These are phyloP conservation scores for Austroboletus novae-zelandiae DNA, from an alignment of 1,284 basidiomycete species.

Conservation along the genomic window DNA sequence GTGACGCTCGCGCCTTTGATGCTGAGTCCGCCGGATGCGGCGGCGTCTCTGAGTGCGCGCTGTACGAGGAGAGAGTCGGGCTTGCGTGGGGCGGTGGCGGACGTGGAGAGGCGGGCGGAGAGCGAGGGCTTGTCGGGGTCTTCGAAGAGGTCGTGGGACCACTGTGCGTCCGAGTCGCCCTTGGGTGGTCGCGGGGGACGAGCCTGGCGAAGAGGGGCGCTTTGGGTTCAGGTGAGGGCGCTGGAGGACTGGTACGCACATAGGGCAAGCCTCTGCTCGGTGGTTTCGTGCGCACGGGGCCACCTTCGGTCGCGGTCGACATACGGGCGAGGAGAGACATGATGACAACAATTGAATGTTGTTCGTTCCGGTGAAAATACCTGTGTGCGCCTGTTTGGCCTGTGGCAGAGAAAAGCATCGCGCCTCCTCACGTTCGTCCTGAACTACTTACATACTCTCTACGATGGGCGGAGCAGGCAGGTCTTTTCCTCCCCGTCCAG, in stretches of 20 bases:
- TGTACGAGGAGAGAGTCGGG: slow-evolving; percentile 46
- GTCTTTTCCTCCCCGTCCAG: slow-evolving; percentile 7
- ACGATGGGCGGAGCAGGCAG: slow-evolving; percentile 30
- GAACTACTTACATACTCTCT: too few relatives aligned
- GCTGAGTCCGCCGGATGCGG: slow-evolving; percentile 42
- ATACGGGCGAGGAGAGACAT: slow-evolving; percentile 66
- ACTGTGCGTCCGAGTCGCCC: slow-evolving; percentile 62
- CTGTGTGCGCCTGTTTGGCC: slow-evolving; percentile 29
- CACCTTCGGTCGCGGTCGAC: slow-evolving; percentile 40
- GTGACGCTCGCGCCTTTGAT: slow-evolving; percentile 71
- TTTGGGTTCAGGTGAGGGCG: too few relatives aligned
- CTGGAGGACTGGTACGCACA: slow-evolving; percentile 55
- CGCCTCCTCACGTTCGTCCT: too few relatives aligned
- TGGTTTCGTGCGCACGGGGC: slow-evolving; percentile 59
- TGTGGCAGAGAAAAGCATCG: slow-evolving; percentile 30
- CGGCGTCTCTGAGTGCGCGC: slow-evolving; percentile 55
- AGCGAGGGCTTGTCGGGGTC: slow-evolving; percentile 56
- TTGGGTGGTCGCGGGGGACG: slow-evolving; percentile 47
- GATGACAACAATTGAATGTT: too few relatives aligned
- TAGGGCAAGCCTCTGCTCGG: slow-evolving; percentile 59
- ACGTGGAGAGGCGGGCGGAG: slow-evolving; percentile 51
- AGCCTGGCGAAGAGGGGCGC: too few relatives aligned
- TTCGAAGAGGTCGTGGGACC: slow-evolving; percentile 74
- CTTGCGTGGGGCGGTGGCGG: slow-evolving; percentile 37
- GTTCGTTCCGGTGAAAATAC: slow-evolving; percentile 7